These are phyloP conservation scores for Nephromyces sp. DNA, from an alignment of 169 alveolate genomes.

Conservation along the genomic window DNA sequence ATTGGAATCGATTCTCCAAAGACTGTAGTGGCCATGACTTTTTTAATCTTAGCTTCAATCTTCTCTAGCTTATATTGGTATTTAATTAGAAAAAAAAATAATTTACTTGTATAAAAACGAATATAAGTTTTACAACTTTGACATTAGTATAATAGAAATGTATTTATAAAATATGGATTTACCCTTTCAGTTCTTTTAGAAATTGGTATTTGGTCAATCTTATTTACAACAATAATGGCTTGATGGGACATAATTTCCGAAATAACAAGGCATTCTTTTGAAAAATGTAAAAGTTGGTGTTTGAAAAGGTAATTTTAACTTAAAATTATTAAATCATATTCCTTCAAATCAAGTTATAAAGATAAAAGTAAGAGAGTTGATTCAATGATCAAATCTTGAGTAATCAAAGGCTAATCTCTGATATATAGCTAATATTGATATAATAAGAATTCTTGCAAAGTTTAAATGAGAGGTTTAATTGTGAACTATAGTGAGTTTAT, in stretches of 20 bases:
- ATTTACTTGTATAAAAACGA: not conserved
- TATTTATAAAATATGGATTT: not conserved
- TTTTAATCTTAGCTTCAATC: not conserved
- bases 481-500: no score
- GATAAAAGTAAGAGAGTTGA: no score
- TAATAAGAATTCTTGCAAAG: no score
- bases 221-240: constrained; percentile 70
- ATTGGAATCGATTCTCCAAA: not conserved
- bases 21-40: not conserved
- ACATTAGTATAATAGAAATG: not conserved
- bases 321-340: no score
- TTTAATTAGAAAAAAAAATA: not conserved
- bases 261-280: constrained; percentile 81
- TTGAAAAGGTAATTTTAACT: no score
- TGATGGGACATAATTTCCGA: constrained; percentile 72
- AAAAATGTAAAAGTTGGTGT: no score
- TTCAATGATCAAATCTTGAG: no score
- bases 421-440: no score
- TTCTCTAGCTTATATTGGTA: not conserved
- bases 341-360: no score
- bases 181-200: constrained; percentile 51
- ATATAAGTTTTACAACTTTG: not conserved
- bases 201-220: constrained; percentile 69
- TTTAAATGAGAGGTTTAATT: no score
- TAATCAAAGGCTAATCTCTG: no score